phyloP scores from a whole-genome alignment of 768 basidiomycete species.

The Hericium rajendrae region DNA sequence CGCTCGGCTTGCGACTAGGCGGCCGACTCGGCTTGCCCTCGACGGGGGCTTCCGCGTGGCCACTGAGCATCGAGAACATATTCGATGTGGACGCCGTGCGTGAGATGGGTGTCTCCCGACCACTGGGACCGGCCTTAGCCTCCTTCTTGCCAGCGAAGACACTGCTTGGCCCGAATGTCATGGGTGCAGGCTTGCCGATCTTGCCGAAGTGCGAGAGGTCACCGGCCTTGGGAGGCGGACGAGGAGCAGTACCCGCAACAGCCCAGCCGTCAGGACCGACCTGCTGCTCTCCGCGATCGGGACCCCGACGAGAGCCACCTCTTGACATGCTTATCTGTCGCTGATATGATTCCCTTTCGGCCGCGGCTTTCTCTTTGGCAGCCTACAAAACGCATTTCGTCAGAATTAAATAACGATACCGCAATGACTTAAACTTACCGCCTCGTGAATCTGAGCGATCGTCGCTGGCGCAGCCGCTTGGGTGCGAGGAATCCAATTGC shows the following conservation, averaged over 20 bases:
- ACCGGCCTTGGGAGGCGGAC: constrained; percentile 68
- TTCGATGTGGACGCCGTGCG: constrained; percentile 73
- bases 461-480: constrained; percentile 73
- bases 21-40: constrained; percentile 49
- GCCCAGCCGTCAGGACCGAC: constrained; percentile 80
- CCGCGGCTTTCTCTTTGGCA: constrained; percentile 82
- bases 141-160: constrained; percentile 74
- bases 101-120: constrained; percentile 58
- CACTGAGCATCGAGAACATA: constrained; percentile 82
- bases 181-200: constrained; percentile 55
- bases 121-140: constrained; percentile 26
- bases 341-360: constrained; percentile 61
- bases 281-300: constrained; percentile 46
- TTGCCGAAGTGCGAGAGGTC: constrained; percentile 86
- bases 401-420: too few relatives aligned
- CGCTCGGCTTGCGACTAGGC: constrained; percentile 40
- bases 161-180: constrained; percentile 77
- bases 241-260: constrained; percentile 20
- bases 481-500: constrained; percentile 72
- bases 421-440: constrained; percentile 37
- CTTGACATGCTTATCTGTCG: constrained; percentile 77
- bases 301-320: constrained; percentile 83
- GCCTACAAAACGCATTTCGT: constrained; percentile 34
- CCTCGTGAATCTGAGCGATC: constrained; percentile 81
- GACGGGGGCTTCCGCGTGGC: constrained; percentile 43